Conservation (phyloP, 768 basidiomycete genomes). For the Calocera viscosa region DNA sequence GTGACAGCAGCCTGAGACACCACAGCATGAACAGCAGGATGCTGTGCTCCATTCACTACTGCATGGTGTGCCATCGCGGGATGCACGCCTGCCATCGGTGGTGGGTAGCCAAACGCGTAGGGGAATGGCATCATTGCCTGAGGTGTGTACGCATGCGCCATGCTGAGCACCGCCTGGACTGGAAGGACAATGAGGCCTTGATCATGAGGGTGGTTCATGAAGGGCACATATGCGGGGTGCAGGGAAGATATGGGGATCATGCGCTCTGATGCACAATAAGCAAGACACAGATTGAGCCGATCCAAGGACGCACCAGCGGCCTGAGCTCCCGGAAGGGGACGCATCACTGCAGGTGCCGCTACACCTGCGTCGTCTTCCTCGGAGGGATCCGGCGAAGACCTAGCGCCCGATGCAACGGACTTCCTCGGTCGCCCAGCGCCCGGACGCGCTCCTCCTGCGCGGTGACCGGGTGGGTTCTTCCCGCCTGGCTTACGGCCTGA, state of each 20-base stretch:
- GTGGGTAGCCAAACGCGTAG: background rate
- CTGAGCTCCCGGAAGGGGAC: background rate
- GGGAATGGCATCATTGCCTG: background rate
- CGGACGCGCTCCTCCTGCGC: background rate
- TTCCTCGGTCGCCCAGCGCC: background rate
- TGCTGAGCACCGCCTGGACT: background rate
- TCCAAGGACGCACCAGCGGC: background rate
- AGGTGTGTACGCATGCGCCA: background rate
- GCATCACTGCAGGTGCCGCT: background rate
- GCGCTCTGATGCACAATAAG: background rate
- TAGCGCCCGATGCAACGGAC: background rate
- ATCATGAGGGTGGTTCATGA: background rate
- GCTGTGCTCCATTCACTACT: background rate
- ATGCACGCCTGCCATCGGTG: background rate
- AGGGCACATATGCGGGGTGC: background rate
- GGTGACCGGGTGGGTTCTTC: background rate
- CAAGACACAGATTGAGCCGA: background rate
- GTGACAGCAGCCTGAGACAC: background rate
- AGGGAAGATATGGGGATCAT: background rate
- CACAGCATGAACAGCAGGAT: background rate
- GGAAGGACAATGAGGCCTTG: conserved; percentile 1
- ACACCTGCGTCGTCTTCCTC: background rate
- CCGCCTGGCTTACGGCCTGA: background rate
- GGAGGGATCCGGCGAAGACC: background rate
- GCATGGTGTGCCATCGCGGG: background rate